Percentiles rank a stretch among this genome's conserved stretches.
Conservation (phyloP, 148 eudicot genomes). For the Diospyros kaki region DNA sequence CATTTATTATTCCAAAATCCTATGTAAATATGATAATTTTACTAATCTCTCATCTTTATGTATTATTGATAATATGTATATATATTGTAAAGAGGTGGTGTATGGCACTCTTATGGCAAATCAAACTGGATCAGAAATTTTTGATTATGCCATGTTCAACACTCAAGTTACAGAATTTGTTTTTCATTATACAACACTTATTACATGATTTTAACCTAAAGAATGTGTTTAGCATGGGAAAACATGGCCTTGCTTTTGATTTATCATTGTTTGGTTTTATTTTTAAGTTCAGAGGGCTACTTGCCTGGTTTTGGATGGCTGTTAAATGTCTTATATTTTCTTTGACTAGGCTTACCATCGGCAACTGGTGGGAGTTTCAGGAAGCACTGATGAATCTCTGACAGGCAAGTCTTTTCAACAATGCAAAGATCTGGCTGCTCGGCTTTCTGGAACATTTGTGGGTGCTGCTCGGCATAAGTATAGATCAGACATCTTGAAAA, state of each 20-base stretch:
- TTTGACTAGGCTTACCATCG: slow-evolving; percentile 67
- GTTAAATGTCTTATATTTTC: slow-evolving; percentile 9
- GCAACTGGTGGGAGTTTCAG: slow-evolving; percentile 35
- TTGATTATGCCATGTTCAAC: too few relatives aligned
- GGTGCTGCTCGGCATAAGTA: slow-evolving; percentile 78
- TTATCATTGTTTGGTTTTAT: slow-evolving; percentile 9
- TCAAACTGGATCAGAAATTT: not conserved
- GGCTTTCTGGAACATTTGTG: slow-evolving; percentile 65
- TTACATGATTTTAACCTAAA: too few relatives aligned
- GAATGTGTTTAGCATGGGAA: slow-evolving; percentile 9
- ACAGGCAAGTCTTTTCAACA: slow-evolving; percentile 55
- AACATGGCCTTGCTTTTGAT: not conserved
- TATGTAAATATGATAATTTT: not conserved
- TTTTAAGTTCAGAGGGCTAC: not conserved
- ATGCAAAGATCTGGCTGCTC: slow-evolving; percentile 73
- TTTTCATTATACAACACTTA: too few relatives aligned
- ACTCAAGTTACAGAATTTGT: not conserved
- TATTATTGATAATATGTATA: not conserved
- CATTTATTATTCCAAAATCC: not conserved
- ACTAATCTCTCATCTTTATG: not conserved
- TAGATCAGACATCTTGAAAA: slow-evolving; percentile 62
- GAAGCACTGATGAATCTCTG: slow-evolving; percentile 36
- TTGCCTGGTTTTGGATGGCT: not conserved
- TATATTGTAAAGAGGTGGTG: too few relatives aligned
- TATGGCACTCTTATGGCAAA: not conserved